Conservation (phyloP, 2,329 filamentous ascomycete species). For the Atkinsonella hypoxylon region DNA sequence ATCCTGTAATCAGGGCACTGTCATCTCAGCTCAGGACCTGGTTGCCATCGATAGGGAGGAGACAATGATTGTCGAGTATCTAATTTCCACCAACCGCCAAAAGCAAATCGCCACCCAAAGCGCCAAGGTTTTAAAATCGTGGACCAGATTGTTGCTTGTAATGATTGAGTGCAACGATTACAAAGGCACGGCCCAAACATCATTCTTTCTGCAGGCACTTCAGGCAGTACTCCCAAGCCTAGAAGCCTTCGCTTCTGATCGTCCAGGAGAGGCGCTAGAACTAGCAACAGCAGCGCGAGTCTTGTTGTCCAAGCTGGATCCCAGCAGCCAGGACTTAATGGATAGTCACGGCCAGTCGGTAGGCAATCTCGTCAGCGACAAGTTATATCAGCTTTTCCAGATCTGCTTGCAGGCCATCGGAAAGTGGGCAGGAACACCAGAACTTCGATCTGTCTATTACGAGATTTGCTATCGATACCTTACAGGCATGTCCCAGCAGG, state of each 20-base stretch:
- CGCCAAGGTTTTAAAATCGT: constrained; percentile 62
- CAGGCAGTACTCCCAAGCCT: constrained; percentile 83
- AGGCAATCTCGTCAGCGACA: constrained; percentile 72
- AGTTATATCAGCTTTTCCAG: constrained; percentile 84
- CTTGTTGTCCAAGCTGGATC: constrained; percentile 59
- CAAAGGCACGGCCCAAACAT: constrained; percentile 55
- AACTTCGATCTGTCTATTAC: constrained; percentile 76
- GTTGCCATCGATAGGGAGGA: constrained; percentile 46
- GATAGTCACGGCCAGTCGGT: constrained; percentile 35
- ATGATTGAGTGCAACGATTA: constrained; percentile 76
- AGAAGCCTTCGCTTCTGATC: constrained; percentile 61
- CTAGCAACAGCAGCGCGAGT: constrained; percentile 66
- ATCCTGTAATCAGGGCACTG: constrained; percentile 33
- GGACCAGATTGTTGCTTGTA: constrained; percentile 74
- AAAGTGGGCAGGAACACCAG: constrained; percentile 56
- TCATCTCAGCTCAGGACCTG: constrained; percentile 38
- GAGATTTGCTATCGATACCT: constrained; percentile 84
- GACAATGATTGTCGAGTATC: constrained; percentile 44
- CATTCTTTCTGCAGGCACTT: constrained; percentile 74
- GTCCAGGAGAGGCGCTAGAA: constrained; percentile 58
- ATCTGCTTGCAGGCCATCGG: constrained; percentile 70
- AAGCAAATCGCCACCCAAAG: constrained; percentile 44
- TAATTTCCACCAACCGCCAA: constrained; percentile 51
- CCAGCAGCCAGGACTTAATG: constrained; percentile 26
- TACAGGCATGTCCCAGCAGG: constrained; percentile 50